Base-by-base conservation (phyloP, 2,329 filamentous ascomycete genomes). In the Amauroascus niger region DNA sequence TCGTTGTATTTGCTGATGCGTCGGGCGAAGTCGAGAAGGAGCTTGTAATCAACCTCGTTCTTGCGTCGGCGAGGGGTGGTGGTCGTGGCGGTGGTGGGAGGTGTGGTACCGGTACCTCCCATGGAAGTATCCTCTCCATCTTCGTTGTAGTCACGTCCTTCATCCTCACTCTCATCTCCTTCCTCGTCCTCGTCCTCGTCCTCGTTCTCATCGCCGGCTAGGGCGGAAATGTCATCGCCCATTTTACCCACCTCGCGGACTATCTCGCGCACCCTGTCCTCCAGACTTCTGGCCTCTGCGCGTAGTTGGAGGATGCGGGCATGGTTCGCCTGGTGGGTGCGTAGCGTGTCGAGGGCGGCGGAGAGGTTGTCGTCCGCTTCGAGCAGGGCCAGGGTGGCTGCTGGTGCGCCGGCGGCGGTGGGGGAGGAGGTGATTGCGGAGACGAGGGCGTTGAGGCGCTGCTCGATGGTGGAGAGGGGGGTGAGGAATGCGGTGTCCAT, bases 1-100 rank as follows among this genome's bases (percentile, higher is more conserved):
- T 68, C 66, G 52, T 75, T 74, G 55, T 74, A 74, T 60, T 71
- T 73, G 63, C 72, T 74, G 44, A 75, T 74, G 18, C 72, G 63
- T 4, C 71, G 67, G 3, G 73, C 72, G 49, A 75, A 75, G 28
- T 72, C 67, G 13, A 75, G 62, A 0, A 75, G 64, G 1, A 73
- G 59, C 33, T 65, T 65, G 56, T 74, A 75, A 39, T 74, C 71
- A 7, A 75, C 66, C 44, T 71, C 69, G 18, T 66, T 66, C 13
- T 56, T 62, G 5, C 39, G 49, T 3, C n/a, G 30, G 61, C n/a
- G 20, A 37, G 20, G 8, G 18, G 2, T 20, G 2, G 3, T 9
- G 45, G 16, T 13, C 3, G 18, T n/a, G 28, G 14, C 3, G 20
- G 9, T 46, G n/a, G n/a, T 39, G 13, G 16, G 2, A 4, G n/a